phyloP scores from a whole-genome alignment of 2,329 filamentous ascomycete genomes.

The Calonectria henricotiae region DNA sequence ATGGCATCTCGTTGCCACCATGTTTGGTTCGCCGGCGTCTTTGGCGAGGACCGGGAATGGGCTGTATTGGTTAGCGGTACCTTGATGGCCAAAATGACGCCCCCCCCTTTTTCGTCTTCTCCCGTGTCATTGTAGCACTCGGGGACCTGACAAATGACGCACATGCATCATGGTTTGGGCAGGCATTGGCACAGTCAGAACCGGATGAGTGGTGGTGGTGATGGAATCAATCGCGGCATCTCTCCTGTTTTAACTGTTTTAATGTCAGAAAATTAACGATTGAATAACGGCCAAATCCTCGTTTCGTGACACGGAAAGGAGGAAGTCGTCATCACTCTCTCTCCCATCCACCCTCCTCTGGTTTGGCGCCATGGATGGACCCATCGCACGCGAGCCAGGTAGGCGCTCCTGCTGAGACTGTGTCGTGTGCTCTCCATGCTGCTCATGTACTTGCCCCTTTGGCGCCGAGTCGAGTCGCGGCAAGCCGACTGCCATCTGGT shows the following conservation, averaged over 20 bases:
- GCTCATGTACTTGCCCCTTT: constrained; percentile 21
- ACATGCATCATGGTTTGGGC: neutral
- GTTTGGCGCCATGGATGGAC: constrained; percentile 15
- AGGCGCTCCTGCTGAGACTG: neutral
- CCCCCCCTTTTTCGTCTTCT: constrained; percentile 20
- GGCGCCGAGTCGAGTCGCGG: neutral
- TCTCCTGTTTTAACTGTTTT: neutral
- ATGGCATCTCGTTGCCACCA: constrained; percentile 9
- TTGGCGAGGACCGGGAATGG: constrained; percentile 23
- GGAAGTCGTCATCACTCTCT: neutral
- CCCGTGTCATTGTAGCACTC: constrained; percentile 16
- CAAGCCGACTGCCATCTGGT: constrained; percentile 34
- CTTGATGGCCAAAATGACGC: constrained; percentile 44
- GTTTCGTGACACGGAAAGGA: neutral
- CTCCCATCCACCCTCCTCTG: neutral
- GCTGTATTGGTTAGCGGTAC: constrained; percentile 32
- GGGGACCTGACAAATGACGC: constrained; percentile 42
- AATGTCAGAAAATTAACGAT: too few species aligned
- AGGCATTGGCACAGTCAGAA: neutral
- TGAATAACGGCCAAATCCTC: too few species aligned
- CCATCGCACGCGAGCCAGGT: neutral
- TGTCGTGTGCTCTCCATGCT: constrained; percentile 20
- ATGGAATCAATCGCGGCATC: neutral
- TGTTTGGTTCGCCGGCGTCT: neutral
- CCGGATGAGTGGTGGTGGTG: neutral